These are phyloP conservation scores for Stephania cephalantha DNA, from an alignment of 164 flowering plant species.

Conservation along the genomic window DNA sequence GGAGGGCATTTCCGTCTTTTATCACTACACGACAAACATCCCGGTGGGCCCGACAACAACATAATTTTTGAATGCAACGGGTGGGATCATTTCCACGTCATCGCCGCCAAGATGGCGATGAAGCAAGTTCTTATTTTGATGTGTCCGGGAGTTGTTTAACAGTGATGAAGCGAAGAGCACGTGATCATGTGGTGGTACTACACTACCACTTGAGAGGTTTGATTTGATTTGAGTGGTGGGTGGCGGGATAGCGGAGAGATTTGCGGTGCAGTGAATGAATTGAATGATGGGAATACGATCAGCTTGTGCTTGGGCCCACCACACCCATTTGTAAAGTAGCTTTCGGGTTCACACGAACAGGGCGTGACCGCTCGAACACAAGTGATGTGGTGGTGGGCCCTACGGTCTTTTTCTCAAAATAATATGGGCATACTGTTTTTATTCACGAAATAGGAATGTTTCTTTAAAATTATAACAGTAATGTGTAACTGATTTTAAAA, in stretches of 20 bases:
- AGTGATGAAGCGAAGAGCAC: neutral
- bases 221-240: neutral
- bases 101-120: neutral
- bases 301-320: conserved; percentile 13
- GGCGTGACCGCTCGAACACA: neutral
- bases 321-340: neutral
- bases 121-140: neutral
- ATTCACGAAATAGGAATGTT: no score
- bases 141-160: neutral
- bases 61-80: neutral
- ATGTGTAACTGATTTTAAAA: no score
- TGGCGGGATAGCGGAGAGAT: conserved; percentile 11
- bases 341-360: conserved; percentile 8
- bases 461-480: no score
- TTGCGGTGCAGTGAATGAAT: conserved; percentile 12
- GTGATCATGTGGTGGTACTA: conserved; percentile 3
- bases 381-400: neutral
- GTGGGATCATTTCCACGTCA: neutral
- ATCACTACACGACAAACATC: neutral
- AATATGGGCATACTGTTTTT: no score
- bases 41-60: neutral
- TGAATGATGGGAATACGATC: conserved; percentile 4
- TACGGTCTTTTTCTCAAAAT: neutral
- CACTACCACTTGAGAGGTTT: no score
- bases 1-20: neutral